Base-by-base conservation (phyloP, 495 filamentous ascomycete genomes). In the Daldinia decipiens region DNA sequence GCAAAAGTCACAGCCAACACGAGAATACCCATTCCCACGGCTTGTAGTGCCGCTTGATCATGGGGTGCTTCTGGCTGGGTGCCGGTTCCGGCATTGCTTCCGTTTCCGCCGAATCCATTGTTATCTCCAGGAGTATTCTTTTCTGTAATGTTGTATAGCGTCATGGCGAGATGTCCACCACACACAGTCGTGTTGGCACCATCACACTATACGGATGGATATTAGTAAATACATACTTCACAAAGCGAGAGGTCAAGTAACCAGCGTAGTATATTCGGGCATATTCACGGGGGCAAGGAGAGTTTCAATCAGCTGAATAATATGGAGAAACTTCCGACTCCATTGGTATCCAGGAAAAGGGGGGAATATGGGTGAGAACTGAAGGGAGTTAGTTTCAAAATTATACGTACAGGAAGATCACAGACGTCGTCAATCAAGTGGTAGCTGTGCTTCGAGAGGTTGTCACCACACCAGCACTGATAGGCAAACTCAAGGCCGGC, bases 381-480 rank as follows among this genome's bases (percentile, higher is more conserved):
- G 43, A 47, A 11, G 7, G 17, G 3, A 0, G 5, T 12, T 12
- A 12, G 21, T 19, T 13, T 36, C 3, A 13, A 13, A 47, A 17
- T 21, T 19, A 19, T 29, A 63, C 60, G 0, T 63, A 63, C 60
- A 5, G 79, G 67, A 6, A 81, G 57, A 60, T 84, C 73, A 77
- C 84, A 87, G 0, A 38, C 70, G 13, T 29, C 52, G 50, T 86
- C 82, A 5, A 61, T 9, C 4, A 83, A 50, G 31, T 78, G 72
- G 29, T 52, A 61, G 4, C 79, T 76, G 19, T 82, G 70, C 19
- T 65, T 43, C 5, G 74, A 78, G 6, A 86, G 38, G 2, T 62
- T 59, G 27, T 79, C 68, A 7, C 81, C 78, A 67, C 84, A 87
- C 79, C 82, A 86, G 79, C 85, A 87, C 79, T 87, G 83, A 36